A percentile compares a stretch with the other conserved stretches of the same genome.
phyloP scores from a whole-genome alignment of 2,329 filamentous ascomycete genomes.

The Neocucurbitaria cava region DNA sequence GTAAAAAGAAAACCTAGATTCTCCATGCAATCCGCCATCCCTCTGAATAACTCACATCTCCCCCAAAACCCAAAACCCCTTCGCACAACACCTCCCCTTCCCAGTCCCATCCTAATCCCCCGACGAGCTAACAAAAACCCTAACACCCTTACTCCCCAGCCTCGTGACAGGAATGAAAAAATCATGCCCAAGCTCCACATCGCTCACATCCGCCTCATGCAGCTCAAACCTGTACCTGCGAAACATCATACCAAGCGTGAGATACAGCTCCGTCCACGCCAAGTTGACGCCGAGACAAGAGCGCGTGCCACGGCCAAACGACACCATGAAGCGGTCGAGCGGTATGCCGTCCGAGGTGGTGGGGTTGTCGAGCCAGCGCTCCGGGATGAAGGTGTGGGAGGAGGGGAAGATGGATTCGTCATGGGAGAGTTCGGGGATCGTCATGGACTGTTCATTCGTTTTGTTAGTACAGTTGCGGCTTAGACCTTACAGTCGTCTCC shows the following conservation, averaged over 20 bases:
- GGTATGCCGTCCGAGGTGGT: conserved; percentile 39
- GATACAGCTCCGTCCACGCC: conserved; percentile 43
- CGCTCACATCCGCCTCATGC: conserved; percentile 34
- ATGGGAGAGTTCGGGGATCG: conserved; percentile 44
- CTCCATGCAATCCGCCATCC: too few relatives aligned
- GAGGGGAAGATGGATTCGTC: conserved; percentile 49
- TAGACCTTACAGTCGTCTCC: not conserved
- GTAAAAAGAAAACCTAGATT: too few relatives aligned
- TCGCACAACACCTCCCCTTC: not conserved
- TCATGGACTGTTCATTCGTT: conserved; percentile 34
- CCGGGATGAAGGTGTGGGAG: conserved; percentile 45
- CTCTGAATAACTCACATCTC: too few relatives aligned
- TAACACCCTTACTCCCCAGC: conserved; percentile 45
- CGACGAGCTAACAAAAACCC: conserved; percentile 36
- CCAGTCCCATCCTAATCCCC: too few relatives aligned
- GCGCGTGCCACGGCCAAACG: conserved; percentile 52
- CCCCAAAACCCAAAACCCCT: too few relatives aligned
- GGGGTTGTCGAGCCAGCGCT: conserved; percentile 49
- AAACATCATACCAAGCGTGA: conserved; percentile 45
- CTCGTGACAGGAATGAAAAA: conserved; percentile 47
- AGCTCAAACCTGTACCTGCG: conserved; percentile 41
- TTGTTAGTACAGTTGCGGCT: not conserved
- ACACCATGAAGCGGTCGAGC: conserved; percentile 51
- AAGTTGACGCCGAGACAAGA: conserved; percentile 53
- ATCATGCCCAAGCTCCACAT: conserved; percentile 47